Conservation (phyloP, 176 grass and related monocot genomes). For the Raddia distichophylla region DNA sequence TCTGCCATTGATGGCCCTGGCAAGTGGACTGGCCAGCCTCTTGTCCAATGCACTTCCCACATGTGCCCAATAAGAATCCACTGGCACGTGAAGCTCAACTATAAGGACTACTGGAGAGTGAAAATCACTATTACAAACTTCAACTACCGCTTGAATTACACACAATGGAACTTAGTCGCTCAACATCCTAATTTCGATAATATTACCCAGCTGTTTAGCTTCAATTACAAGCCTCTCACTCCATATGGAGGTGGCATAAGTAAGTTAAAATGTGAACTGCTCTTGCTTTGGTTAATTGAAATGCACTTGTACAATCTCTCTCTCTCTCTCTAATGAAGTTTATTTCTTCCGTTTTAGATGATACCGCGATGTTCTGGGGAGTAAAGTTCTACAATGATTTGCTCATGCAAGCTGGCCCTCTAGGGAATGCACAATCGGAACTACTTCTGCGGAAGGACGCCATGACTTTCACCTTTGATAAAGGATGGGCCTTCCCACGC, state of each 20-base stretch:
- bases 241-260: constrained; percentile 81
- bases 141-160: constrained; percentile 95
- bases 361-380: constrained; percentile 93
- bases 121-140: constrained; percentile 89
- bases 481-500: constrained; percentile 86
- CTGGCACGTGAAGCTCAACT: constrained; percentile 95
- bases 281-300: constrained; percentile 28
- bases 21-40: constrained; percentile 62
- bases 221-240: constrained; percentile 89
- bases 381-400: constrained; percentile 94
- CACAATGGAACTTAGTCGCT: constrained; percentile 81
- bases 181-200: constrained; percentile 94
- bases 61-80: constrained; percentile 93
- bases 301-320: constrained; percentile 21
- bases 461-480: constrained; percentile 61
- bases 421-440: constrained; percentile 81
- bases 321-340: constrained; percentile 32
- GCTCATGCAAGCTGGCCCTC: constrained; percentile 74
- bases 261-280: constrained; percentile 50
- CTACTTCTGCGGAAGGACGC: constrained; percentile 75
- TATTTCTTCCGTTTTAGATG: constrained; percentile 56
- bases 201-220: constrained; percentile 73
- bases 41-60: constrained; percentile 90
- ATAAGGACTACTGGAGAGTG: constrained; percentile 93
- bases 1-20: constrained; percentile 71